Conservation (phyloP, 768 basidiomycete genomes). For the Boletus rubescentipes region DNA sequence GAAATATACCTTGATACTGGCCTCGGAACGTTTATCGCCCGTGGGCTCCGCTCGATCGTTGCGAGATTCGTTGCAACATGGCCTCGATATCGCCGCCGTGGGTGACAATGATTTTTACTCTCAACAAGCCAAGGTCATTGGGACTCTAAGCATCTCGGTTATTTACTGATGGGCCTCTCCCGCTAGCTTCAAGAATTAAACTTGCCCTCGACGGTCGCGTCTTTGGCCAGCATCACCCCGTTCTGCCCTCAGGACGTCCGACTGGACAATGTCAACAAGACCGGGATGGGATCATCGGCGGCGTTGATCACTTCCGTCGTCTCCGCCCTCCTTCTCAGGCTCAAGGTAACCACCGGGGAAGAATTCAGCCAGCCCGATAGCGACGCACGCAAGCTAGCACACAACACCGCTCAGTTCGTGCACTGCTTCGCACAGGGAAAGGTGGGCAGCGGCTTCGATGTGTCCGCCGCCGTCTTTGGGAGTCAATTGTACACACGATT, state of each 20-base stretch:
- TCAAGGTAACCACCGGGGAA: constrained; percentile 55
- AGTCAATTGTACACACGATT: constrained; percentile 93
- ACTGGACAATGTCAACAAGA: constrained; percentile 90
- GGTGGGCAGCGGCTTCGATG: constrained; percentile 97
- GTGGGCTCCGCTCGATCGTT: constrained; percentile 42
- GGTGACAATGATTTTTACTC: constrained; percentile 99
- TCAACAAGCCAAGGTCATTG: constrained; percentile 73
- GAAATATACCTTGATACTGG: constrained; percentile 71
- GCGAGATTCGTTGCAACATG: constrained; percentile 43
- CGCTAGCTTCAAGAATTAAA: constrained; percentile 59
- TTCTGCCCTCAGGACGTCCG: constrained; percentile 70
- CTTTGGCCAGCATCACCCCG: constrained; percentile 68
- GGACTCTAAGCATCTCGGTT: not conserved
- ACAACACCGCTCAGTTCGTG: constrained; percentile 92
- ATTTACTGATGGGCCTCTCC: constrained; percentile 1
- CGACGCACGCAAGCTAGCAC: constrained; percentile 63
- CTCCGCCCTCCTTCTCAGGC: constrained; percentile 77
- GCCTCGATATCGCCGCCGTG: constrained; percentile 76
- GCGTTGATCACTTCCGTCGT: constrained; percentile 95
- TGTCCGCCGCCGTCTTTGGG: constrained; percentile 90
- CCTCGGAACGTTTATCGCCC: constrained; percentile 44
- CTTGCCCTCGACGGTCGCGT: constrained; percentile 61
- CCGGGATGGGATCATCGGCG: constrained; percentile 95
- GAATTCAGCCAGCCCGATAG: constrained; percentile 45
- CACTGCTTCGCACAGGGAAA: constrained; percentile 98